Evolutionary conservation across 225 moss, liverwort and hornwort genomes (phyloP).

Genomic region (Sphagnum tenellum): DNA sequence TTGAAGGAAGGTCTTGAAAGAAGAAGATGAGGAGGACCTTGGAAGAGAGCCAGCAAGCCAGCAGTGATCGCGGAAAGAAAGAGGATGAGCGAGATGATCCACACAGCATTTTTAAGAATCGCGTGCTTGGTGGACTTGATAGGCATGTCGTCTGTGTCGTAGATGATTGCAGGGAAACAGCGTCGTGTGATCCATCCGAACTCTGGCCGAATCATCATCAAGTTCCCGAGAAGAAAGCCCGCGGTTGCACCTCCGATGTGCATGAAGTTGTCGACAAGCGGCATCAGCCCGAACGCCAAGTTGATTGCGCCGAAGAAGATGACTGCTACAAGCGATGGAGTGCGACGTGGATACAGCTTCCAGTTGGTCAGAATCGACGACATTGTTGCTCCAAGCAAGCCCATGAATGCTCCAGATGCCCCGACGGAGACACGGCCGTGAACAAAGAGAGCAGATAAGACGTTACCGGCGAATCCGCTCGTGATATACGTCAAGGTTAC

Average conservation of each 20-base stretch:
- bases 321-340: conserved; percentile 31
- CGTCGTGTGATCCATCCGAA: conserved; percentile 50
- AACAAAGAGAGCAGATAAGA: conserved; percentile 64
- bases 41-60: conserved; percentile 58
- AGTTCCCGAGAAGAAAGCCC: conserved; percentile 57
- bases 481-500: conserved; percentile 54
- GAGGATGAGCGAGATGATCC: conserved; percentile 49
- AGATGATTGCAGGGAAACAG: conserved; percentile 41
- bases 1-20: no score
- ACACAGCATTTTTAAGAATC: conserved; percentile 31
- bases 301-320: conserved; percentile 30
- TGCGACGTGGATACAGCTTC: conserved; percentile 41
- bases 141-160: conserved; percentile 34
- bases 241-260: conserved; percentile 56
- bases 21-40: conserved; percentile 28
- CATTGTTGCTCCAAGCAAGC: conserved; percentile 63
- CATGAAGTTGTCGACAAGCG: conserved; percentile 82
- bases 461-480: conserved; percentile 65
- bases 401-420: conserved; percentile 76
- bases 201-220: conserved; percentile 52
- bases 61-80: conserved; percentile 52
- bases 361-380: conserved; percentile 69
- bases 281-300: conserved; percentile 60
- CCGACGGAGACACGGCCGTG: conserved; percentile 65
- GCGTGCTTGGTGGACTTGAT: conserved; percentile 38